Conservation (phyloP, 768 basidiomycete genomes). For the Lactarius akahatsu region DNA sequence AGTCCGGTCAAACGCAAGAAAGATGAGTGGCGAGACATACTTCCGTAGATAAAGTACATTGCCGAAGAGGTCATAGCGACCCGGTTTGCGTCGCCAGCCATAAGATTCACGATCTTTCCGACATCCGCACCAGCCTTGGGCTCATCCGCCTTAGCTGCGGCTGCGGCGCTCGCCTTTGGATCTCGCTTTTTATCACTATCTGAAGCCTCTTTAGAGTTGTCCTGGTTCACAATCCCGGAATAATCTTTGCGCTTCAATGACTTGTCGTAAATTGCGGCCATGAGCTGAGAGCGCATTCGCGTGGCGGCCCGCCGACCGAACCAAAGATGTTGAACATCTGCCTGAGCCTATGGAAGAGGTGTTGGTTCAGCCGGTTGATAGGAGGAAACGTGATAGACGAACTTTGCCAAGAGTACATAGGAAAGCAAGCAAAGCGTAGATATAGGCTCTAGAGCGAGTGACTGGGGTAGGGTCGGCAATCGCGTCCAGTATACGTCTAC, state of each 20-base stretch:
- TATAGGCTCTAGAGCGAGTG: conserved; percentile 61
- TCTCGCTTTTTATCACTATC: conserved; percentile 21
- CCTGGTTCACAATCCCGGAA: conserved; percentile 68
- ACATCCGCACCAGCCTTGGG: conserved; percentile 78
- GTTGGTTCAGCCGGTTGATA: background rate
- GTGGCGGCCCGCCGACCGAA: conserved; percentile 73
- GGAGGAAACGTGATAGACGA: conserved; percentile 9
- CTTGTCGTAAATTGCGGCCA: conserved; percentile 88
- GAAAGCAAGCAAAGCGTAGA: conserved; percentile 78
- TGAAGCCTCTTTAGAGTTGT: conserved; percentile 30
- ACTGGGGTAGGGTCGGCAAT: conserved; percentile 52
- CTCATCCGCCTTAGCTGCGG: conserved; percentile 40
- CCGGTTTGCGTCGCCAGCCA: conserved; percentile 75
- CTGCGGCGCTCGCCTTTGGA: conserved; percentile 8
- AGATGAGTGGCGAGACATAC: conserved; percentile 36
- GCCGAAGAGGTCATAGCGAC: conserved; percentile 54
- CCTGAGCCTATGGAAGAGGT: conserved; percentile 35
- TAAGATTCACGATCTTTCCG: conserved; percentile 88
- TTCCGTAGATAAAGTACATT: conserved; percentile 66
- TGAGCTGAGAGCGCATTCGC: conserved; percentile 73
- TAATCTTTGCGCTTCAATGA: conserved; percentile 80
- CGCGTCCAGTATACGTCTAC: conserved; percentile 56
- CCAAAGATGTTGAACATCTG: conserved; percentile 78
- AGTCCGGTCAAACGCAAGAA: background rate
- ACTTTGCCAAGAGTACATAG: conserved; percentile 57